Base-by-base conservation (phyloP, 2,329 filamentous ascomycete species). In the Aspergillus intermedius region DNA sequence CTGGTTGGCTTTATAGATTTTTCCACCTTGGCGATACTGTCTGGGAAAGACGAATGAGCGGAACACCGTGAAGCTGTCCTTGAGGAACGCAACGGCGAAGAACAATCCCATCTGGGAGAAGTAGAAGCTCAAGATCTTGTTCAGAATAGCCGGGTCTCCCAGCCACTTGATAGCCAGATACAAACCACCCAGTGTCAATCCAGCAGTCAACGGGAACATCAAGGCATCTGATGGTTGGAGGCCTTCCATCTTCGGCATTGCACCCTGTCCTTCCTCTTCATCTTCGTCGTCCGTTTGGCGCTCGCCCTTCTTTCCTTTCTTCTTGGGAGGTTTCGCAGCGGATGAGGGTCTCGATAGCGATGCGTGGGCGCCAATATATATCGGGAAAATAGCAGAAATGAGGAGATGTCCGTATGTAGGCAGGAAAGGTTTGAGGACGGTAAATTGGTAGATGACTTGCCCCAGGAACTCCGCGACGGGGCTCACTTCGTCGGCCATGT, bases 121-220 rank as follows among this genome's bases (percentile, higher is more conserved):
- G 73, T 97, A 96, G 61, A 79, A 82, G 35, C 87, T 84, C 19
- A 97, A 73, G 35, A 94, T 79, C 68, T 85, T 87, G 73, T 91
- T 96, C 60, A 97, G 71, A 19, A 94, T 74, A 9, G 83, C 77
- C 1, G 90, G 84, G 60, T 95, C 88, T 55, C 91, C 77, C 48
- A 96, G 80, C 79, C 86, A 93, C 66, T 94, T 89, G 63, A 97
- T 89, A 51, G 95, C 75, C 59, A 91, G 84, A 73, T 97, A 97
- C 10, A 97, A 76, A 4, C 82, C 82, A 39, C 83, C 77, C 7
- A 97, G 79, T 1, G 85, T 82, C 8, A 75, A 61, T 2, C 83
- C 88, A 5, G 90, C 91, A 47, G 90, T 74, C 28, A 96, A 58
- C 1, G 91, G 93, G 54, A 96, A 87, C 59, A 94, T 68, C 56